Conservation (phyloP, 805 yeast genomes). For the Kuraishia capsulata region DNA sequence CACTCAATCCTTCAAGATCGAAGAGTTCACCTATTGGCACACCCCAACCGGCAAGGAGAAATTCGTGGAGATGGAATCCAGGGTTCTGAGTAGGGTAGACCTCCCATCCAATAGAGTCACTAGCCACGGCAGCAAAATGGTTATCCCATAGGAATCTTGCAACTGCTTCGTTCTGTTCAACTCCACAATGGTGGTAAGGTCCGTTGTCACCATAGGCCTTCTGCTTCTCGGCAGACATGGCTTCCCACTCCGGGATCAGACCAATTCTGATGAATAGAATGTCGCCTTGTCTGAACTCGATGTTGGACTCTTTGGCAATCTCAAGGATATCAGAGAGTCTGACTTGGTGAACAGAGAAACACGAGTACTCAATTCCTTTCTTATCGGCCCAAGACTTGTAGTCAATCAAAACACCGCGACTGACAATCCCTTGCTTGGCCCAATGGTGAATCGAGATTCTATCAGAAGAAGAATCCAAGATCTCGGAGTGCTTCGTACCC, state of each 20-base stretch:
- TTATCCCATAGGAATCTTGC: slow-evolving; percentile 8
- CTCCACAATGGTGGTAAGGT: slow-evolving; percentile 9
- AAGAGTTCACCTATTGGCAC: slow-evolving; percentile 24
- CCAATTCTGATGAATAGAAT: slow-evolving; percentile 21
- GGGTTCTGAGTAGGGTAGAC: slow-evolving; percentile 6
- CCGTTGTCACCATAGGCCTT: slow-evolving; percentile 5
- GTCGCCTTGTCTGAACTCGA: slow-evolving; percentile 19
- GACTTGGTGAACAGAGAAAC: slow-evolving; percentile 16
- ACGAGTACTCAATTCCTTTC: slow-evolving; percentile 15
- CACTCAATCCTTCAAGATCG: slow-evolving; percentile 19
- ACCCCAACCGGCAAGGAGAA: slow-evolving; percentile 21
- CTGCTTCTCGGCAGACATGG: slow-evolving; percentile 2
- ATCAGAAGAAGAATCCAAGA: slow-evolving; percentile 3
- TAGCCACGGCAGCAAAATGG: slow-evolving; percentile 9
- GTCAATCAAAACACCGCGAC: slow-evolving; percentile 23
- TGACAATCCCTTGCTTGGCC: slow-evolving; percentile 21
- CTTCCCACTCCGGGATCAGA: slow-evolving; percentile 16
- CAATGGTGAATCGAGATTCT: slow-evolving; percentile 10
- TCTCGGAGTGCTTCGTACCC: slow-evolving; percentile 6
- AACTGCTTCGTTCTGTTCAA: slow-evolving; percentile 7
- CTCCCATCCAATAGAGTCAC: slow-evolving; percentile 10
- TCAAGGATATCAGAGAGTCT: slow-evolving; percentile 11
- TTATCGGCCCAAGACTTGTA: slow-evolving; percentile 18
- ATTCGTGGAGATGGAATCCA: slow-evolving; percentile 7
- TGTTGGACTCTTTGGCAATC: slow-evolving; percentile 13